phyloP scores from a whole-genome alignment of 2,329 filamentous ascomycete species.

The Ascochyta pisi region DNA sequence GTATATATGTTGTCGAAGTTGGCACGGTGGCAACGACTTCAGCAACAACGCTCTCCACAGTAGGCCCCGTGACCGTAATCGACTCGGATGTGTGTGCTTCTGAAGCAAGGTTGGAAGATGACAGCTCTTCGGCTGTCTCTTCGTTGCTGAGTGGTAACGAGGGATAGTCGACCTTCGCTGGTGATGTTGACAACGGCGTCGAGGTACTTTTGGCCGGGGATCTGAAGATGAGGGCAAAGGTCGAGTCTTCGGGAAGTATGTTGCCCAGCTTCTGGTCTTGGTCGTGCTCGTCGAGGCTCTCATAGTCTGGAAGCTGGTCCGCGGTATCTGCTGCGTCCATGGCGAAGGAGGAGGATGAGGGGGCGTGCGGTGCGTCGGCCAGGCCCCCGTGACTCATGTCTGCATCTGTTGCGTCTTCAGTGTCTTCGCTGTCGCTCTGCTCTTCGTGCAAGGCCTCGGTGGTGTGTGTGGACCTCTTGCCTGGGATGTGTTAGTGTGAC shows the following conservation, averaged over 20 bases:
- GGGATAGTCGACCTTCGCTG: conserved; percentile 27
- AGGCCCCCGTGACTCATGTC: conserved; percentile 22
- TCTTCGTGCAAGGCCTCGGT: conserved; percentile 13
- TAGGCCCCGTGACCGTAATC: conserved; percentile 3
- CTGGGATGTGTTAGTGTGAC: conserved; percentile 30
- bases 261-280: conserved; percentile 5
- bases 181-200: not conserved
- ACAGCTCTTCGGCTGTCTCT: not conserved
- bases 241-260: conserved; percentile 25
- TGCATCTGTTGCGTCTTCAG: conserved; percentile 21
- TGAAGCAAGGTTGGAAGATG: not conserved
- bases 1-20: not conserved
- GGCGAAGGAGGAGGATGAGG: conserved; percentile 27
- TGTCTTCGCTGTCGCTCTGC: conserved; percentile 18
- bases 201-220: conserved; percentile 24
- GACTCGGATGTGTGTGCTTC: not conserved
- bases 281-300: conserved; percentile 16
- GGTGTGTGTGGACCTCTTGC: conserved; percentile 29
- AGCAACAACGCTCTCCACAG: conserved; percentile 5
- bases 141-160: conserved; percentile 17
- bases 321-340: conserved; percentile 19
- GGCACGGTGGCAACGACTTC: conserved; percentile 1
- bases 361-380: conserved; percentile 8
- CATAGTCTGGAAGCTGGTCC: conserved; percentile 13
- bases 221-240: conserved; percentile 29